Conservation (phyloP, 2,329 filamentous ascomycete species). For the Sporothrix inflata region DNA sequence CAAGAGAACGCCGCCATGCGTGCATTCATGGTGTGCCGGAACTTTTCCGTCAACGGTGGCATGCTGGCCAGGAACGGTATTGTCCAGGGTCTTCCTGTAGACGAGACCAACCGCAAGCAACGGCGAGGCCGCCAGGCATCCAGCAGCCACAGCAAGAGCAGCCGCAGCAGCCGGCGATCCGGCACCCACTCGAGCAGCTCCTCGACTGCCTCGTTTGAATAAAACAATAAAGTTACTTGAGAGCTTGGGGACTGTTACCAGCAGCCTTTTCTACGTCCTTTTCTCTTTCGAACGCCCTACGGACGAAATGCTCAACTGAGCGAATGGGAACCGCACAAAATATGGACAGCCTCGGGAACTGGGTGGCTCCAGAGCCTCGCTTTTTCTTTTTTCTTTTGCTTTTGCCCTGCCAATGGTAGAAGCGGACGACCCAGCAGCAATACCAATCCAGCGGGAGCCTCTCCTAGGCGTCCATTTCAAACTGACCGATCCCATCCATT, state of each 20-base stretch:
- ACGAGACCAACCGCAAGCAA: conserved; percentile 54
- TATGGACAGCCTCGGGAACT: too few species aligned
- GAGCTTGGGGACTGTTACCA: not conserved
- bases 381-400: not conserved
- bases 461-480: not conserved
- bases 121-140: conserved; percentile 53
- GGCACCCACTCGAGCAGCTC: conserved; percentile 65
- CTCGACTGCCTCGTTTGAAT: conserved; percentile 64
- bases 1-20: conserved; percentile 94
- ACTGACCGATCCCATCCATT: not conserved
- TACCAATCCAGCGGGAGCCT: not conserved
- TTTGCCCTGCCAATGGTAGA: not conserved
- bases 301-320: not conserved
- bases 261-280: not conserved
- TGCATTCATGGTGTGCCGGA: conserved; percentile 95
- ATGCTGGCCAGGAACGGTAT: conserved; percentile 76
- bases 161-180: conserved; percentile 54
- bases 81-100: conserved; percentile 66
- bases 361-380: not conserved
- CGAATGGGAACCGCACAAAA: not conserved
- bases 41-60: conserved; percentile 95
- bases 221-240: conserved; percentile 25
- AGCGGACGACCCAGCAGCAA: not conserved
- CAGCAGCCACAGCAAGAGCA: conserved; percentile 48
- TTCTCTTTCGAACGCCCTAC: not conserved